Evolutionary conservation across 2,329 filamentous ascomycete species (phyloP).

Genomic region (Lachnellula hyalina): DNA sequence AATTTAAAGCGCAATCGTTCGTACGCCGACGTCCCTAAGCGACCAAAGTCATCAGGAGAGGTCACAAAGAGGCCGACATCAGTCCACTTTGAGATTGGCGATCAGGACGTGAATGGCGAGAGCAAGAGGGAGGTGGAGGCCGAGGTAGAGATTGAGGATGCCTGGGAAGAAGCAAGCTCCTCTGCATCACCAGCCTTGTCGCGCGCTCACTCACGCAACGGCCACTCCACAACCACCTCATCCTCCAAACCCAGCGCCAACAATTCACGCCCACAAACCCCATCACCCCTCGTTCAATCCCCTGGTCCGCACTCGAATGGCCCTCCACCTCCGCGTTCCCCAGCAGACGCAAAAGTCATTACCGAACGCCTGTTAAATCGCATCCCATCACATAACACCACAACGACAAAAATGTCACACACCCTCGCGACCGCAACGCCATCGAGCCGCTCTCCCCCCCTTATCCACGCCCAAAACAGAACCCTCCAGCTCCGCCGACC

Average conservation of each 20-base stretch:
- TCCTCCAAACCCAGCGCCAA: constrained; percentile 38
- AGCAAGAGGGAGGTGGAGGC: too few relatives aligned
- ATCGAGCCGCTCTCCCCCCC: constrained; percentile 32
- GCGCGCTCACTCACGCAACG: constrained; percentile 39
- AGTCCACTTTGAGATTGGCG: constrained; percentile 61
- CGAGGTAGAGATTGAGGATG: constrained; percentile 32
- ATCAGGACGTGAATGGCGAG: constrained; percentile 27
- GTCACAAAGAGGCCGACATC: constrained; percentile 46
- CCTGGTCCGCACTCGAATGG: constrained; percentile 16
- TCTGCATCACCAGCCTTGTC: constrained; percentile 57
- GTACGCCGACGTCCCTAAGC: constrained; percentile 48
- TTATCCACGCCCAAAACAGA: constrained; percentile 21
- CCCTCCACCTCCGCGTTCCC: constrained; percentile 32
- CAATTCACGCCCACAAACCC: constrained; percentile 22
- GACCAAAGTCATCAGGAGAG: constrained; percentile 42
- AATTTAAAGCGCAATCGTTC: constrained; percentile 58
- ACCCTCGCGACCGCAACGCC: constrained; percentile 42
- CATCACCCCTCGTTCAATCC: constrained; percentile 24
- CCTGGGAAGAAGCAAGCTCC: constrained; percentile 63
- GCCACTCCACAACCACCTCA: constrained; percentile 32
- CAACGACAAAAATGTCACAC: constrained; percentile 55
- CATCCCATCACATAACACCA: constrained; percentile 54
- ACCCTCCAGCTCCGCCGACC: constrained; percentile 27
- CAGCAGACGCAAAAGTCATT: constrained; percentile 58
- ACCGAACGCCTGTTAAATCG: constrained; percentile 64